A percentile compares a stretch with the other conserved stretches of the same genome.
Evolutionary conservation across 371 early-diverging fungal genomes (phyloP).

Genomic region (Zychaea mexicana): DNA sequence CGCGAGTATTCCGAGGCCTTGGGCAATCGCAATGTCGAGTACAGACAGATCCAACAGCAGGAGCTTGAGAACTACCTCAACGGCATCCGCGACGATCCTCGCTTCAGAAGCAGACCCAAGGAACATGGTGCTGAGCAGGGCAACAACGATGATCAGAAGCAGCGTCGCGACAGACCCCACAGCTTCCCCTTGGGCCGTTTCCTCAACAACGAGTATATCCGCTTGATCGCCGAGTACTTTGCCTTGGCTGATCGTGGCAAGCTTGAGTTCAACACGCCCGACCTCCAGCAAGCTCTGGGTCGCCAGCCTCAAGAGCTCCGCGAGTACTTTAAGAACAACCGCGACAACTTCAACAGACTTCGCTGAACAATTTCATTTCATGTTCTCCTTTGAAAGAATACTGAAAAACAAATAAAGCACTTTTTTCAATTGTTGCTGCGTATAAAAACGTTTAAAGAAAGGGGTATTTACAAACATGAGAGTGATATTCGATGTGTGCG

Average conservation of each 20-base stretch:
- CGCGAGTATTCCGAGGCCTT: conserved; percentile 31
- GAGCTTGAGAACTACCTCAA: conserved; percentile 29
- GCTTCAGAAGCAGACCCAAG: conserved; percentile 29
- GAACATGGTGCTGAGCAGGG: neutral
- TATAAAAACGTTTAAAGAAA: neutral
- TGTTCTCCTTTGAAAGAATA: neutral
- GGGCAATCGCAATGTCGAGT: conserved; percentile 19
- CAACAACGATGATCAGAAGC: neutral
- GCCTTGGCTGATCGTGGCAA: conserved; percentile 25
- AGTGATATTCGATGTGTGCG: neutral
- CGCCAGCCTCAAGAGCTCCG: conserved; percentile 30
- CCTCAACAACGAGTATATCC: conserved; percentile 29
- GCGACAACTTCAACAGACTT: conserved; percentile 37
- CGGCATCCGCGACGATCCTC: conserved; percentile 26
- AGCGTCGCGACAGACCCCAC: conserved; percentile 13
- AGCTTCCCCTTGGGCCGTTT: conserved; percentile 37
- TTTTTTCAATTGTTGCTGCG: neutral
- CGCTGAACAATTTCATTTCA: neutral
- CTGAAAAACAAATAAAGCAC: neutral
- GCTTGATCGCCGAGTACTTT: conserved; percentile 30
- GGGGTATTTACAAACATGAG: conserved; percentile 2
- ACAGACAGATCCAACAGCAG: conserved; percentile 8
- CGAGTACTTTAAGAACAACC: conserved; percentile 38
- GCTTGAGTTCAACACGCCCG: conserved; percentile 23
- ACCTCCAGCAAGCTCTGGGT: conserved; percentile 30